A percentile compares a stretch with the other conserved stretches of the same genome.
phyloP scores from a whole-genome alignment of 73 alveolate genomes.

The Halteria grandinella region DNA sequence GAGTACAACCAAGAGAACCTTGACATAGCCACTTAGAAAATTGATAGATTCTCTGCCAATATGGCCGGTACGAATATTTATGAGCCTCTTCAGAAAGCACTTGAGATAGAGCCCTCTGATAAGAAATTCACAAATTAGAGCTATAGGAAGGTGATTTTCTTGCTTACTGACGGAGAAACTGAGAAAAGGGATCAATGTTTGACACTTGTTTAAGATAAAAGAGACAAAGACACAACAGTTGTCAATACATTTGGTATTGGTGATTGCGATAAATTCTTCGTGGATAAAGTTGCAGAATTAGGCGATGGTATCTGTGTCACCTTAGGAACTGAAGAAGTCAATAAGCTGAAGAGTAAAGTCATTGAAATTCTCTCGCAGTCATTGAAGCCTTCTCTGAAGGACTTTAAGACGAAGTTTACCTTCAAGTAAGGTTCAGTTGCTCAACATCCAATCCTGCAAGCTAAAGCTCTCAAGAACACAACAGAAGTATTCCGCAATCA shows the following conservation, averaged over 20 bases:
- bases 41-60: constrained; percentile 78
- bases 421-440: not conserved
- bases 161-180: constrained; percentile 88
- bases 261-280: constrained; percentile 65
- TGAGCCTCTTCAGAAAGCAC: constrained; percentile 25
- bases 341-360: not conserved
- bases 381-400: not conserved
- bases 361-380: not conserved
- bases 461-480: not conserved
- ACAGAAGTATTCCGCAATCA: not conserved
- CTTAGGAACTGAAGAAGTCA: not conserved
- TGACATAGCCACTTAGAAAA: constrained; percentile 55
- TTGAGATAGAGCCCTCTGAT: not conserved
- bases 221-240: constrained; percentile 32
- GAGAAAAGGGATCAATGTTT: constrained; percentile 59
- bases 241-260: not conserved
- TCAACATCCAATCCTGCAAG: not conserved
- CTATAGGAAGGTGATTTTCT: constrained; percentile 73
- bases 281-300: constrained; percentile 38
- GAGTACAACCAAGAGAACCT: constrained; percentile 61
- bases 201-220: constrained; percentile 78
- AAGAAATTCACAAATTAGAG: constrained; percentile 32
- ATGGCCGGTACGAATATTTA: constrained; percentile 92
- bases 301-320: constrained; percentile 79
- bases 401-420: not conserved